Evolutionary conservation across 139 green algal species (phyloP).

Genomic region (Deuterostichococcus epilithicus): DNA sequence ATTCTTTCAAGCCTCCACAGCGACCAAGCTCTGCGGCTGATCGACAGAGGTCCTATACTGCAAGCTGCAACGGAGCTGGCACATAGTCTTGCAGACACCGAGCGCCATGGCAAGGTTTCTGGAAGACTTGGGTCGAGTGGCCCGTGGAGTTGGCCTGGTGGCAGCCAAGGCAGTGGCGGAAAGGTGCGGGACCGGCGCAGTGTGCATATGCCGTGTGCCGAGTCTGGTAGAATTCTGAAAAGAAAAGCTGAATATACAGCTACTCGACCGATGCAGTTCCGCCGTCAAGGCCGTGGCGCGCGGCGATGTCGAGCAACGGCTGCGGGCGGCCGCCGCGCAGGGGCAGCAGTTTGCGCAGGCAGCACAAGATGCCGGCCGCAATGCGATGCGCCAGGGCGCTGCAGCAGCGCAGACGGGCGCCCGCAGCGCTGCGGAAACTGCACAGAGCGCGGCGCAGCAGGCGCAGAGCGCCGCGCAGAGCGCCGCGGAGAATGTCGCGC

Average conservation of each 20-base stretch:
- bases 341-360: background rate
- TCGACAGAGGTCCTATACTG: no score
- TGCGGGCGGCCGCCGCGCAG: background rate
- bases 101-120: background rate
- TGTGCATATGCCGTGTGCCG: background rate
- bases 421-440: background rate
- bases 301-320: background rate
- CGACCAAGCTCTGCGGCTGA: no score
- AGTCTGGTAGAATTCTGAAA: background rate
- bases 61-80: no score
- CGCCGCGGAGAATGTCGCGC: background rate
- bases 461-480: background rate
- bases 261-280: background rate
- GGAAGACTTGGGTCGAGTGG: background rate
- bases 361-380: background rate
- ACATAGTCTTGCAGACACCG: no score
- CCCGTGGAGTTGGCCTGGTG: background rate
- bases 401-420: no score
- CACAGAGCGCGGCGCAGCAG: background rate
- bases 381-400: background rate
- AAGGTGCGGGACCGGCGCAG: background rate
- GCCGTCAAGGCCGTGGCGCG: background rate
- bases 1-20: no score
- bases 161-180: background rate
- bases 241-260: background rate